Conservation (phyloP, 2,329 filamentous ascomycete species). For the Diaporthe sp. region DNA sequence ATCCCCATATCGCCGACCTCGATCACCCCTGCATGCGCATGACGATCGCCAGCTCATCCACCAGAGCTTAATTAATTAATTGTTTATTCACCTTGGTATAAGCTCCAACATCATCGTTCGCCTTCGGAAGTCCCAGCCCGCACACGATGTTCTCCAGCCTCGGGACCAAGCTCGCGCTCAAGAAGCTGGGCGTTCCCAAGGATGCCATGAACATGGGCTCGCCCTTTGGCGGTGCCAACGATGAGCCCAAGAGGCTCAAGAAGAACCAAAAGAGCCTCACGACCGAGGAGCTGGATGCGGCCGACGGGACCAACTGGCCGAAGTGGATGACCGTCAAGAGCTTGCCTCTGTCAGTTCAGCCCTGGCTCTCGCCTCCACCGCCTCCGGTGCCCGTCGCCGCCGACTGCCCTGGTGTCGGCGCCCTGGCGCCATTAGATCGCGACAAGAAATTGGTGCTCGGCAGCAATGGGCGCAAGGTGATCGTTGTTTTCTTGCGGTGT, state of each 20-base stretch:
- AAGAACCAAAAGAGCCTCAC: constrained; percentile 45
- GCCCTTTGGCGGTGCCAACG: constrained; percentile 42
- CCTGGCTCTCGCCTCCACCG: constrained; percentile 66
- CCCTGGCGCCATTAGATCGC: constrained; percentile 62
- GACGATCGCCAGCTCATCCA: constrained; percentile 20
- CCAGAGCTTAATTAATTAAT: constrained; percentile 26
- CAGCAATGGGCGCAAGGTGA: constrained; percentile 55
- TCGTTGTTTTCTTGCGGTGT: constrained; percentile 68
- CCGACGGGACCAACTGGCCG: constrained; percentile 48
- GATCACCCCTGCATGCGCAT: constrained; percentile 36
- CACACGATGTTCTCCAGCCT: constrained; percentile 67
- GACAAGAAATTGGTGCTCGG: constrained; percentile 55
- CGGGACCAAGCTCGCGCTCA: constrained; percentile 70
- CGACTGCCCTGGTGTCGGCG: constrained; percentile 61
- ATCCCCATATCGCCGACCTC: constrained; percentile 30
- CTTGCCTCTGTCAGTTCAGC: constrained; percentile 65
- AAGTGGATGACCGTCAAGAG: constrained; percentile 65
- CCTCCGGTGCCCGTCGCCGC: constrained; percentile 61
- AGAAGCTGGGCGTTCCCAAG: constrained; percentile 67
- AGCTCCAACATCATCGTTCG: background rate
- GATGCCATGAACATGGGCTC: constrained; percentile 62
- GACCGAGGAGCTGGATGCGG: background rate
- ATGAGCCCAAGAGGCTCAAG: constrained; percentile 47
- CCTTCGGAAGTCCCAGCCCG: background rate
- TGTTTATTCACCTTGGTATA: constrained; percentile 25